A percentile compares a stretch with the other conserved stretches of the same genome.
phyloP scores from a whole-genome alignment of 2,329 filamentous ascomycete genomes.

The Colletotrichum gloeosporioides region DNA sequence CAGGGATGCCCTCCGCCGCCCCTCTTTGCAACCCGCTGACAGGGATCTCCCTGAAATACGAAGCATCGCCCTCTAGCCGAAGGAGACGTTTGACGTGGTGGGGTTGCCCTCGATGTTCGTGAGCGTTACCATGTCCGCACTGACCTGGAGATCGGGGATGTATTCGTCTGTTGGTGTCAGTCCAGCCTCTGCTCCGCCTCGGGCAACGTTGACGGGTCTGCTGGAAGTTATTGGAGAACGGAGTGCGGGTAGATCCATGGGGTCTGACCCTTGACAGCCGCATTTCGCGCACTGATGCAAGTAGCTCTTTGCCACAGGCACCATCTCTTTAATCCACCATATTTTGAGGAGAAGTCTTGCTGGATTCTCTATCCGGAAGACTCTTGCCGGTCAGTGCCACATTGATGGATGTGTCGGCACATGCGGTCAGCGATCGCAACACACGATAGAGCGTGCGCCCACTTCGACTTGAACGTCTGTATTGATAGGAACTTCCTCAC shows the following conservation, averaged over 20 bases:
- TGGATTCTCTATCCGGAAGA: not conserved
- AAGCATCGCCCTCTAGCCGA: not conserved
- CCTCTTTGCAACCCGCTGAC: not conserved
- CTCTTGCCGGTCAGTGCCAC: not conserved
- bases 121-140: not conserved
- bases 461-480: accelerated
- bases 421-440: not conserved
- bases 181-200: not conserved
- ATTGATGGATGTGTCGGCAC: not conserved
- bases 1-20: not conserved
- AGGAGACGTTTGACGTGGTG: not conserved
- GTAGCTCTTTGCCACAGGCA: not conserved
- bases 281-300: not conserved
- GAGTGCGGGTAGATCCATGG: not conserved
- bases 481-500: not conserved
- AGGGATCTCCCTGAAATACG: not conserved
- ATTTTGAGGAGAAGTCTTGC: not conserved
- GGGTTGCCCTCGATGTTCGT: not conserved
- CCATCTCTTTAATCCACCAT: not conserved
- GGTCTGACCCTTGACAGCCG: not conserved
- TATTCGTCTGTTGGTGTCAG: not conserved
- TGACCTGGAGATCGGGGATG: not conserved
- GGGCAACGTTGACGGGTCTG: not conserved
- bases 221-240: not conserved
- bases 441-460: accelerated